Conservation (phyloP, 257 asterid species). For the Gentiana straminea region DNA sequence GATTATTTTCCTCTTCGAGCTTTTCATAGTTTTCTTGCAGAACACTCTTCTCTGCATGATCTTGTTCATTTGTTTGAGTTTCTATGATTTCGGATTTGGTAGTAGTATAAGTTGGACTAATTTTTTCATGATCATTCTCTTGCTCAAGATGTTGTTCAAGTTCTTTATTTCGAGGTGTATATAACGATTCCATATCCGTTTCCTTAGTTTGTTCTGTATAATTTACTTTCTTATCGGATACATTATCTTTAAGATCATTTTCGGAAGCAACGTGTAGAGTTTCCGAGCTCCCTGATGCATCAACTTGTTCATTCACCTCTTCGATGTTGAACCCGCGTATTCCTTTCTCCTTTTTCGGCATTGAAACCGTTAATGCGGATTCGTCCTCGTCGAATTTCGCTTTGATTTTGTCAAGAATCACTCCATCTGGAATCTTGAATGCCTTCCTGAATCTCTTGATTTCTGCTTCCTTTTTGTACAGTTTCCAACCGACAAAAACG, state of each 20-base stretch:
- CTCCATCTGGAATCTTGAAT: constrained; percentile 65
- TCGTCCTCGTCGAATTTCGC: constrained; percentile 52
- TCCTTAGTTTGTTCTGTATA: neutral
- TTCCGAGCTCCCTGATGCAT: constrained; percentile 25
- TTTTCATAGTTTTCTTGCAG: neutral
- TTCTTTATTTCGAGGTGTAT: neutral
- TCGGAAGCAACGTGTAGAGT: constrained; percentile 17
- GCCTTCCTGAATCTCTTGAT: constrained; percentile 50
- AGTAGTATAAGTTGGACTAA: too few relatives aligned
- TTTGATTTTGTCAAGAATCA: constrained; percentile 53
- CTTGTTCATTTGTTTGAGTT: neutral
- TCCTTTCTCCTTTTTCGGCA: constrained; percentile 69
- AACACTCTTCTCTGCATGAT: constrained; percentile 4
- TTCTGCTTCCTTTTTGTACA: constrained; percentile 42
- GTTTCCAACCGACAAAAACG: constrained; percentile 44
- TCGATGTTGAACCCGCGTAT: constrained; percentile 39
- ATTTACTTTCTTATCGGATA: constrained; percentile 1
- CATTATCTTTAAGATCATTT: constrained; percentile 17
- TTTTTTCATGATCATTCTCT: constrained; percentile 4
- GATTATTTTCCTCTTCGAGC: neutral
- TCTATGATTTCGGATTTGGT: neutral
- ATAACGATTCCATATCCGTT: neutral
- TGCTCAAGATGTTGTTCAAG: constrained; percentile 2
- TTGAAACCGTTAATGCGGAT: constrained; percentile 41
- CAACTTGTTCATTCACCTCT: constrained; percentile 43